These are phyloP conservation scores for Moniliophthora roreri DNA, from an alignment of 1,284 basidiomycete species.

Conservation along the genomic window DNA sequence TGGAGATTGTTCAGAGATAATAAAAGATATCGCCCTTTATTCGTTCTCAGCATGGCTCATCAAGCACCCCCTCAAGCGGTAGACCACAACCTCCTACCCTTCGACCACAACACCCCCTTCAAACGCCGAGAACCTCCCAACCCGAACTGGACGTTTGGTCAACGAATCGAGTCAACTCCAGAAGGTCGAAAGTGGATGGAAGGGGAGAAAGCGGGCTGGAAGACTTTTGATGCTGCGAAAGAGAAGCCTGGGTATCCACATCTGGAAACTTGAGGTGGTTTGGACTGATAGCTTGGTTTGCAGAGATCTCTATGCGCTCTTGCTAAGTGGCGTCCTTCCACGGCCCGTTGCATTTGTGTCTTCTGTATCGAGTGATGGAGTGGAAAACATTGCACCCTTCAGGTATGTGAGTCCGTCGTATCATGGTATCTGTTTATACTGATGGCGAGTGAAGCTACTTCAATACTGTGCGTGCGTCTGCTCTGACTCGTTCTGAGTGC, in stretches of 20 bases:
- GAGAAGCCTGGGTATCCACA: conserved; percentile 46
- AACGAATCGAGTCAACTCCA: neutral
- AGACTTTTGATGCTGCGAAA: conserved; percentile 48
- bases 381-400: conserved; percentile 61
- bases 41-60: neutral
- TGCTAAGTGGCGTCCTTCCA: conserved; percentile 63
- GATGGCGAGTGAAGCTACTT: neutral
- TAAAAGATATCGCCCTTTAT: too few relatives aligned
- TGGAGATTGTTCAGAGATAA: too few relatives aligned
- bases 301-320: conserved; percentile 44
- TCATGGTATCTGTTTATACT: neutral
- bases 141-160: conserved; percentile 4
- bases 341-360: conserved; percentile 74
- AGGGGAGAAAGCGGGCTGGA: conserved; percentile 56
- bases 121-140: conserved; percentile 10
- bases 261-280: neutral
- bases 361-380: conserved; percentile 49
- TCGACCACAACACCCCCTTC: conserved; percentile 1
- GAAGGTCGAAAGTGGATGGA: conserved; percentile 35
- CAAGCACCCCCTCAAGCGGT: neutral
- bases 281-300: neutral
- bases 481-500: conserved; percentile 12
- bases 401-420: conserved; percentile 32
- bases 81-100: conserved; percentile 6
- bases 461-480: neutral